phyloP scores from a whole-genome alignment of 2,329 filamentous ascomycete genomes.

The Metarhizium brunneum region DNA sequence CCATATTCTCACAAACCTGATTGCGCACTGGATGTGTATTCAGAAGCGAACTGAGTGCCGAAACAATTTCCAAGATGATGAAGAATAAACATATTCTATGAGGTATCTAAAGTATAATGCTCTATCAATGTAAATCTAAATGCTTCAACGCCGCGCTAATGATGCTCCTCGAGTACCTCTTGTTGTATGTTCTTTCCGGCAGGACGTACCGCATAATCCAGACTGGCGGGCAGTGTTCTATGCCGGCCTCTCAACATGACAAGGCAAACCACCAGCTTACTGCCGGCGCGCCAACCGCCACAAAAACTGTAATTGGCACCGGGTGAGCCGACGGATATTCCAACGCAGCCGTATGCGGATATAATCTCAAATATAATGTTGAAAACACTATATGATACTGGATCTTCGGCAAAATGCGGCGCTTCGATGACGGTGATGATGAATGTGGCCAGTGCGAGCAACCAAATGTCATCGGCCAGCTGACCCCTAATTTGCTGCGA shows the following conservation, averaged over 20 bases:
- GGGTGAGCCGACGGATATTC: conserved; percentile 47
- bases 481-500: conserved; percentile 53
- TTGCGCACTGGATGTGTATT: not conserved
- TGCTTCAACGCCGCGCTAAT: too few relatives aligned
- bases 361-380: conserved; percentile 51
- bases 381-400: conserved; percentile 46
- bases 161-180: conserved; percentile 7
- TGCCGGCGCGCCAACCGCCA: conserved; percentile 42
- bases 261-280: conserved; percentile 48
- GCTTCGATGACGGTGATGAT: conserved; percentile 53
- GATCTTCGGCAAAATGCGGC: conserved; percentile 24
- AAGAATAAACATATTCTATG: too few relatives aligned
- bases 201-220: conserved; percentile 43
- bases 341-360: conserved; percentile 52
- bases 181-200: conserved; percentile 21
- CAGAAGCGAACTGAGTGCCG: too few relatives aligned
- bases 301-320: conserved; percentile 44
- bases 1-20: conserved; percentile 12
- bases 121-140: too few relatives aligned
- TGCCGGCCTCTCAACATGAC: conserved; percentile 50
- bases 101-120: too few relatives aligned
- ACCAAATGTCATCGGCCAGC: conserved; percentile 59
- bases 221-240: conserved; percentile 40
- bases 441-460: conserved; percentile 50
- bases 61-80: too few relatives aligned